Evolutionary conservation across 176 grass and related monocot genomes (phyloP), one percentile per base, ranked within the genome.

Genomic region (Neostapfia colusana): DNA sequence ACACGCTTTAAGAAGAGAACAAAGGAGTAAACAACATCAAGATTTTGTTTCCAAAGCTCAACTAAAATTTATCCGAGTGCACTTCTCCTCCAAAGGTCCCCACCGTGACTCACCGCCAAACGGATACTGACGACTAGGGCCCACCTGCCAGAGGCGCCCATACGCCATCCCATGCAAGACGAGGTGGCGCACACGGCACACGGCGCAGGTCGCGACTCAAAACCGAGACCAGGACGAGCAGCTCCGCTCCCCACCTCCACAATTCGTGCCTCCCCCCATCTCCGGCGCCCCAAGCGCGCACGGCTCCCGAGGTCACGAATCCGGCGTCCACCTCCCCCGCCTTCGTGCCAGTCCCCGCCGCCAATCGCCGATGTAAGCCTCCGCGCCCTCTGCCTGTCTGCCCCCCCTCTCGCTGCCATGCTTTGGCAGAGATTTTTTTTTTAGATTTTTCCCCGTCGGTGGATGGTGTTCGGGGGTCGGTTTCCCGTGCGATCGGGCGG

Each of bases 301-400:
- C 87, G 84, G 51, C 71, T 81, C 86, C 79, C 79, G 84, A 89
- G 87, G 83, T 21, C 65, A 49, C 77, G 60, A 79, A 83, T 82
- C 75, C 62, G 62, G 74, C 74, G 41, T 45, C 23, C 44, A 16
- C 21, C 84, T 16, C 10, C 51, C 66, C 56, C 59, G 2, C 53
- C 28, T 13, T 2, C 57, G 16, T 25, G 15, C 60, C 69, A 60
- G 26, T 70, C 51, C 43, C 50, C 50, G 55, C 54, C 73, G 78
- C 44, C 71, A 67, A 36, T 16, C 79, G 77, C 54, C 81, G 82
- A 91, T 91, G 89, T 91, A 88, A 91, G 81, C 82, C 5, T 26
- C 43, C 63, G 23, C 24, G 65, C 64, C 38, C 13, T 60, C 69
- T 17, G 26, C 10, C 14, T n/a, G 15, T 21, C 21, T 43, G 23